Base-by-base conservation (phyloP, 2,329 filamentous ascomycete genomes). In the Didymella arachidicola region DNA sequence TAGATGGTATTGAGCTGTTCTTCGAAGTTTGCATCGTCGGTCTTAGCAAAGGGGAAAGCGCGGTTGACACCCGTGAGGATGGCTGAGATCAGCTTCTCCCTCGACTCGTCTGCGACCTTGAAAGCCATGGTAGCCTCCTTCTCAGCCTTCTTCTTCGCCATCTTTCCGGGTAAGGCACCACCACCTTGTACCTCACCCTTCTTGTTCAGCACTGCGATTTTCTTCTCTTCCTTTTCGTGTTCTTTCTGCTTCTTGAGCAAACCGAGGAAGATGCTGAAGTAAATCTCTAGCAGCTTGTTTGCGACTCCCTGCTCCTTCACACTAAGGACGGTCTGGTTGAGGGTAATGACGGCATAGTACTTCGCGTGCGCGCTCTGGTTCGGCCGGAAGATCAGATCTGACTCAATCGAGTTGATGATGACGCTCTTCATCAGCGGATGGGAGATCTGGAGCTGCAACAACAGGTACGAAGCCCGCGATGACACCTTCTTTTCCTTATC, bases 401-500 rank as follows among this genome's bases (percentile, higher is more conserved):
- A 88, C 77, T 99, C 94, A 42, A 99, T 88, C 10, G 88, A 87
- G 61, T 87, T 88, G 65, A 97, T 88, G 65, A 99, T 90, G 51
- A 96, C 88, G 16, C 86, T 83, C 77, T 97, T 98, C 95, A 99
- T 99, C 53, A 92, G 84, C 0, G 95, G 95, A 75, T 99, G 95
- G 0, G 89, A 87, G 59, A 89, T 90, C 72, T 97, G 87, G 7
- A 99, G 83, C 74, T 99, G 95, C 51, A 99, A 83, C n/a, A 99
- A 82, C 43, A 98, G 84, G 77, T 97, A 96, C 0, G 95, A 98
- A 2, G 94, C 90, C 60, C 93, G 87, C 4, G 95, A 99, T 1
- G 95, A 89, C 69, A 99, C 96, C 78, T 98, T 99, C 75, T 93
- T 93, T 65, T 96, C 92, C 43, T 90, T 91, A 74, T 99, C 95